These are phyloP conservation scores for Nemania sp. DNA, from an alignment of 2,329 filamentous ascomycete genomes.

Conservation along the genomic window DNA sequence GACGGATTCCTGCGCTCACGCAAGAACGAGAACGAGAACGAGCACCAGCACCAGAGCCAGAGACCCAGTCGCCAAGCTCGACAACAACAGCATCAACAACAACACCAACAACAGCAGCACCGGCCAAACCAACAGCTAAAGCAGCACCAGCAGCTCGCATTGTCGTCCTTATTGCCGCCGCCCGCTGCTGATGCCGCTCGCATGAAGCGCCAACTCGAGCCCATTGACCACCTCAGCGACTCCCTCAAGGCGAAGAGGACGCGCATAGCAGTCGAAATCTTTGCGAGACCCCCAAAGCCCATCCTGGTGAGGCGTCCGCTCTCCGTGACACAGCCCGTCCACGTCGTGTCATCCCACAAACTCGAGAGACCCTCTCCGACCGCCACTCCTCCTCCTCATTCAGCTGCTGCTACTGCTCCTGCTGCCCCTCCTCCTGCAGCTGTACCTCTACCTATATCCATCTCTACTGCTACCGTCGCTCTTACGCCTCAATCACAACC, in stretches of 20 bases:
- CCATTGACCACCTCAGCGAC: slow-evolving; percentile 51
- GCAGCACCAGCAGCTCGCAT: background rate
- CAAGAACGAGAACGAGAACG: slow-evolving; percentile 25
- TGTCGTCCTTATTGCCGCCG: background rate
- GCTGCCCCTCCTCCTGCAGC: slow-evolving; percentile 26
- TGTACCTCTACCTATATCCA: slow-evolving; percentile 27
- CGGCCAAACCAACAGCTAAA: background rate
- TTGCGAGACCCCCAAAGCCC: slow-evolving; percentile 41
- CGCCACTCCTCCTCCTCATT: slow-evolving; percentile 26
- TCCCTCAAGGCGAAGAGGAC: slow-evolving; percentile 53
- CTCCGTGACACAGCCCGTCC: slow-evolving; percentile 23
- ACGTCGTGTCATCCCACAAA: slow-evolving; percentile 34
- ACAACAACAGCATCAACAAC: slow-evolving; percentile 8
- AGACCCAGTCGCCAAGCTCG: slow-evolving; percentile 19
- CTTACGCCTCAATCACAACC: background rate
- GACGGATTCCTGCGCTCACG: slow-evolving; percentile 34
- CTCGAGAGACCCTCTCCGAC: slow-evolving; percentile 30
- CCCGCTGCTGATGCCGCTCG: slow-evolving; percentile 41
- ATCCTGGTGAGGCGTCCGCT: slow-evolving; percentile 36
- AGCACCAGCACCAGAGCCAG: slow-evolving; percentile 20
- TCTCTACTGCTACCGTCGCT: slow-evolving; percentile 27
- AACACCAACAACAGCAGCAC: slow-evolving; percentile 10
- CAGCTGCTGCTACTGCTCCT: slow-evolving; percentile 27
- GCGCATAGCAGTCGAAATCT: slow-evolving; percentile 59
- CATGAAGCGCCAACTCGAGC: slow-evolving; percentile 55